A percentile compares a stretch with the other conserved stretches of the same genome.
phyloP scores from a whole-genome alignment of 306 rosid genomes.

The Rubus idaeus region DNA sequence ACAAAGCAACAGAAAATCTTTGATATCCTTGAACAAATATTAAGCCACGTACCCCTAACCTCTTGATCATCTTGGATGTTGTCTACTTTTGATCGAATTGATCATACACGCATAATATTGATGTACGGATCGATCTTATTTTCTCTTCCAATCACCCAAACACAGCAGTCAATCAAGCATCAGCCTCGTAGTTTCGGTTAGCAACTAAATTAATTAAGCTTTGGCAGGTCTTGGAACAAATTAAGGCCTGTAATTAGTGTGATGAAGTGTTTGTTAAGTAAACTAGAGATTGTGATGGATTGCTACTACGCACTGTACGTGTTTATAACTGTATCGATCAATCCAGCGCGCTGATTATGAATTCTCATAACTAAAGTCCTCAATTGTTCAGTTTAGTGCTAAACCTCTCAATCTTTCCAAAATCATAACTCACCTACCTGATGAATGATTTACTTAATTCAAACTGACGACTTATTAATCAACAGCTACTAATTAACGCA shows the following conservation, averaged over 20 bases:
- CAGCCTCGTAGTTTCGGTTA: constrained; percentile 15
- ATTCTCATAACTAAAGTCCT: background rate
- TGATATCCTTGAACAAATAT: background rate
- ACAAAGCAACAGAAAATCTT: background rate
- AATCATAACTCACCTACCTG: constrained; percentile 60
- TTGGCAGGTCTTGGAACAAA: constrained; percentile 22
- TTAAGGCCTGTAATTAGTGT: constrained; percentile 22
- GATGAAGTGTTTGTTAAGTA: constrained; percentile 64
- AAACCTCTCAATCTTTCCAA: constrained; percentile 56
- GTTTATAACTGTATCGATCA: constrained; percentile 7
- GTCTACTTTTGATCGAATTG: too few relatives aligned
- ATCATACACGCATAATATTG: too few relatives aligned
- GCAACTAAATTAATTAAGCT: constrained; percentile 37
- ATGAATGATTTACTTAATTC: background rate
- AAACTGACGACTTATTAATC: background rate
- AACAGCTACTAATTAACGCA: background rate
- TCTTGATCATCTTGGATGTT: background rate
- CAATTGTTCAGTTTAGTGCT: constrained; percentile 19
- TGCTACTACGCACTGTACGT: constrained; percentile 3
- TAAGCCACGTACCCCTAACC: background rate
- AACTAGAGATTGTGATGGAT: constrained; percentile 36
- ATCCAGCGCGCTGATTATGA: background rate
- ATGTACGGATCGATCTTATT: background rate
- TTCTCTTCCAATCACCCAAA: background rate
- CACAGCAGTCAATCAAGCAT: constrained; percentile 7